A percentile compares a stretch with the other conserved stretches of the same genome.
These are phyloP conservation scores for Cicer judaicum DNA, from an alignment of 306 rosid species.

Conservation along the genomic window DNA sequence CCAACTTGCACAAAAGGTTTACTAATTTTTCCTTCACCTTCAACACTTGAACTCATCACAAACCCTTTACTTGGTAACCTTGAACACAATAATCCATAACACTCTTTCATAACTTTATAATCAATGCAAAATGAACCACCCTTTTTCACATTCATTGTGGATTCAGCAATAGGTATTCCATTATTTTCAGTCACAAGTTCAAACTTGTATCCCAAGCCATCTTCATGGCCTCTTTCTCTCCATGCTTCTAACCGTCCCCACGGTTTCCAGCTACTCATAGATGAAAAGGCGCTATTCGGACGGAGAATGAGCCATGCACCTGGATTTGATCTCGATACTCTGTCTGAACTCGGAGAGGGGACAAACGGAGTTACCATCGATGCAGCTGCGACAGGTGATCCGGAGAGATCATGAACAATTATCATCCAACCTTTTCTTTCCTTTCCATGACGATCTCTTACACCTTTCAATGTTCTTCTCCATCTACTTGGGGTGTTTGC, in stretches of 20 bases:
- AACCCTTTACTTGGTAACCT: conserved; percentile 71
- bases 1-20: conserved; percentile 89
- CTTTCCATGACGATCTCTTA: conserved; percentile 62
- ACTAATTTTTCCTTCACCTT: conserved; percentile 85
- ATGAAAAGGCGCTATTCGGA: conserved; percentile 58
- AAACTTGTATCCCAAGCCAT: conserved; percentile 88
- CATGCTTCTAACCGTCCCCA: conserved; percentile 96
- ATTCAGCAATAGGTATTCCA: conserved; percentile 74
- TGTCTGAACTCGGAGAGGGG: conserved; percentile 78
- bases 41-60: conserved; percentile 85
- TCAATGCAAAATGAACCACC: conserved; percentile 91
- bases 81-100: conserved; percentile 48
- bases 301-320: conserved; percentile 98
- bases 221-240: conserved; percentile 81
- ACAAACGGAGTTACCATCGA: conserved; percentile 95
- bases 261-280: conserved; percentile 84
- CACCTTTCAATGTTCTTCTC: conserved; percentile 65
- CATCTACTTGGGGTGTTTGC: conserved; percentile 61
- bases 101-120: conserved; percentile 49
- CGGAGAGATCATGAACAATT: conserved; percentile 84
- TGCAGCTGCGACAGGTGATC: conserved; percentile 89
- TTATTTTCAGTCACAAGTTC: conserved; percentile 69
- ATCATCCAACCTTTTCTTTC: conserved; percentile 98
- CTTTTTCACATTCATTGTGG: conserved; percentile 68
- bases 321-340: conserved; percentile 85